Base-by-base conservation (phyloP, 345 rosid species). In the Dipteronia sinensis region DNA sequence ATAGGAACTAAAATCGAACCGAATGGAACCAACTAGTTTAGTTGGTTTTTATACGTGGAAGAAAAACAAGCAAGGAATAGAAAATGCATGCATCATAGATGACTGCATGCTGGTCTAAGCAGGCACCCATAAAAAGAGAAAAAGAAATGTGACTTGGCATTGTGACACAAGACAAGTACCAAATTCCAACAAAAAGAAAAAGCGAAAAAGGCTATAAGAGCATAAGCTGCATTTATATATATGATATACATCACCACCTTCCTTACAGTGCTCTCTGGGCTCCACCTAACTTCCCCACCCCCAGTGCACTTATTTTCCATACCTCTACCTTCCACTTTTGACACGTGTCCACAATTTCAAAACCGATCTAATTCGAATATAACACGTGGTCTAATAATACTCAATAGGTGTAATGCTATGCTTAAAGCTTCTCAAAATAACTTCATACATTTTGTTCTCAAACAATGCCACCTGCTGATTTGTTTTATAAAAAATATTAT, bases 31-130 rank as follows among this genome's bases (percentile, higher is more conserved):
- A 27, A 27, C 6, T 34, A 4, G 38, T 34, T 34, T 34, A 4
- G 38, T 34, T 34, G 38, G 38, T 34, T 34, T 34, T 34, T 34
- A 34, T 34, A 34, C 38, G 6, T 34, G 38, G 38, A 34, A 34
- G 38, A 34, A 34, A 34, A 34, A 34, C 38, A 34, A 34, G 4
- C 38, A 34, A 4, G 6, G 38, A 34, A 4, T 34, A 34, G 49
- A 27, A n/a, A 16, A 47, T 81, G 90, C 87, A 90, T 88, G 90
- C 98, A 87, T 94, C 97, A 91, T 38, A 65, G 61, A 81, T 93
- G 94, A 91, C 89, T 72, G 78, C 71, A 89, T 87, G 97, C 94
- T 93, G 84, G 74, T 77, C 74, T 90, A 89, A 91, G 97, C 94
- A 88, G 80, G 46, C 91, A 83, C 95, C 90, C 82, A 79, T 65